Evolutionary conservation across 2,329 filamentous ascomycete genomes (phyloP), one percentile per base, ranked within the genome.

Genomic region (Aspergillus viridinutans): DNA sequence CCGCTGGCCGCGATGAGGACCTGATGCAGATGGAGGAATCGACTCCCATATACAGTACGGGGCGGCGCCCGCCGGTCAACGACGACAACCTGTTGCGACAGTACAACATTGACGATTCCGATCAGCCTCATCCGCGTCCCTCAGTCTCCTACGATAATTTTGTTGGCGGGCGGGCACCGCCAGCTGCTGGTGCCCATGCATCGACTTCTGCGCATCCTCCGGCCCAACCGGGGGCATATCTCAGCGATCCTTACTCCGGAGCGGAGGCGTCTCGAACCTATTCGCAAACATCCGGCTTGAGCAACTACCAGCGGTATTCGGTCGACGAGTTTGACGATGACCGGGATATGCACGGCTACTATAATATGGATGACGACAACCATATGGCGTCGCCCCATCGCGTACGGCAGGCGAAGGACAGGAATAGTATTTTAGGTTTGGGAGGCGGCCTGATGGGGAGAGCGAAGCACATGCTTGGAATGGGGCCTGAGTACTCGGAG

Each of bases 71-170:
- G 51, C 85, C 88, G n/a, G 79, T 90, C 59, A 88, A 88, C 72
- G 92, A 96, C 72, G 89, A 95, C 64, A 86, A 92, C 63, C 80
- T 96, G 50, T 78, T 93, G 69, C 84, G 86, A 71, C 85, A 85
- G 63, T 92, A 90, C 76, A 84, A 89, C 68, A 85, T 88, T 69
- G 82, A 90, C 68, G 81, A 85, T 63, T 79, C 81, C 61, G 84
- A 90, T 63, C 79, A 83, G 65, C 78, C 82, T 49, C 83, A 84
- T 60, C 77, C 85, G 56, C 89, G 93, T 64, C 90, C 92, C 53
- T 97, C 92, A 26, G 86, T 93, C 53, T 96, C 92, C 57, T 97
- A 97, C 76, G 93, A 97, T 80, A 89, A 94, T 68, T 97, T 97
- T 73, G 88, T 97, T 61, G 93, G 93, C 62, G 86, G 64, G 61